Conservation (phyloP, 1,284 basidiomycete species). For the Inonotus obliquus region DNA sequence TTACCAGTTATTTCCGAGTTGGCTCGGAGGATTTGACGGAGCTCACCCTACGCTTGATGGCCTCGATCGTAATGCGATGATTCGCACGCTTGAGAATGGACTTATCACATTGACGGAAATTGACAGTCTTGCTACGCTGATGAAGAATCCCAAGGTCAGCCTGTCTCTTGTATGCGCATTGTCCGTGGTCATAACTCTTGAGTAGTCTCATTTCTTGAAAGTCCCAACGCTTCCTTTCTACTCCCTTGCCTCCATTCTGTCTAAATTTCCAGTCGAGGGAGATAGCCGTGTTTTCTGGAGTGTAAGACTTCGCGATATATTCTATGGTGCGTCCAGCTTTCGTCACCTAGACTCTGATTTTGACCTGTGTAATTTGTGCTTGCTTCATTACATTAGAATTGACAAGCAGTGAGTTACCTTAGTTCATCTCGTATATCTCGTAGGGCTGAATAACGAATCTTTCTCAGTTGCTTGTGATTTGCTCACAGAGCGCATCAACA, state of each 20-base stretch:
- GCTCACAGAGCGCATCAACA: constrained; percentile 33
- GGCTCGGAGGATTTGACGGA: constrained; percentile 72
- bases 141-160: constrained; percentile 69
- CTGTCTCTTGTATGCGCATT: background rate
- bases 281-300: constrained; percentile 73
- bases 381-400: constrained; percentile 1
- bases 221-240: constrained; percentile 76
- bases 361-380: background rate
- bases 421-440: background rate
- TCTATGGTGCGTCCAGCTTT: constrained; percentile 50
- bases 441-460: background rate
- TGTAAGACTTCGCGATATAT: constrained; percentile 47
- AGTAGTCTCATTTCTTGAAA: constrained; percentile 77
- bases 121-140: constrained; percentile 56
- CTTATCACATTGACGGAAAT: constrained; percentile 63
- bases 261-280: constrained; percentile 68
- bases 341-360: constrained; percentile 23
- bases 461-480: constrained; percentile 32
- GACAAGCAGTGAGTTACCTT: background rate
- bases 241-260: constrained; percentile 61
- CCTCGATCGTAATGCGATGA: constrained; percentile 49
- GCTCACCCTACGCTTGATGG: constrained; percentile 59
- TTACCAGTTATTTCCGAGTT: constrained; percentile 65
- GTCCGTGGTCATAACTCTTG: background rate
- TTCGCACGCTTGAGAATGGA: constrained; percentile 52